Evolutionary conservation across 371 early-diverging fungal species (phyloP).

Genomic region (Mucor velutinosus): DNA sequence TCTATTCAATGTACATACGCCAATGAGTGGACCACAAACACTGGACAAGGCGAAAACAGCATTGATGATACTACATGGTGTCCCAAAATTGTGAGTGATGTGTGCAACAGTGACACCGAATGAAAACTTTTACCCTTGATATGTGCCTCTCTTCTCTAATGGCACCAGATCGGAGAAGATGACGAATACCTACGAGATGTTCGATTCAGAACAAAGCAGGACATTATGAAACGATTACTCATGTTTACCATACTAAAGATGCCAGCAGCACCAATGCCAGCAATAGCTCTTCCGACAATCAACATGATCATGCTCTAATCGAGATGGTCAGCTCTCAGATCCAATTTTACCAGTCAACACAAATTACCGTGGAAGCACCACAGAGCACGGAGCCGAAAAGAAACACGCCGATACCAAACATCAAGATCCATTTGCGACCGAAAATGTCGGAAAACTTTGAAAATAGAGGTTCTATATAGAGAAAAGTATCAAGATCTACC

Average conservation of each 20-base stretch:
- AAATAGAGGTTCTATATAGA: constrained; percentile 48
- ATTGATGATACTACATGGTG: constrained; percentile 31
- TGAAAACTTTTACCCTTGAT: constrained; percentile 46
- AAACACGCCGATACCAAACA: constrained; percentile 63
- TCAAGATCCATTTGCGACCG: constrained; percentile 66
- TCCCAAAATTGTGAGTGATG: not conserved
- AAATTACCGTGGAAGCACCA: constrained; percentile 51
- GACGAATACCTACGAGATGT: constrained; percentile 48
- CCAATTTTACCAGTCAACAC: not conserved
- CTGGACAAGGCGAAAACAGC: constrained; percentile 52
- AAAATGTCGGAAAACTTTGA: constrained; percentile 74
- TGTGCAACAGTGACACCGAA: not conserved
- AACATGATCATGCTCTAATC: constrained; percentile 58
- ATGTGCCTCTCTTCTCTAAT: constrained; percentile 57
- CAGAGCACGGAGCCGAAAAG: constrained; percentile 62
- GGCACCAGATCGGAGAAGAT: constrained; percentile 66
- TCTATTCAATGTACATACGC: constrained; percentile 17
- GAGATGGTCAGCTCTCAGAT: not conserved
- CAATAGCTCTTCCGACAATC: constrained; percentile 63
- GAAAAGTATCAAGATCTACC: not conserved
- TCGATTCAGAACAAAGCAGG: not conserved
- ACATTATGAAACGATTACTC: not conserved
- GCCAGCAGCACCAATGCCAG: constrained; percentile 68
- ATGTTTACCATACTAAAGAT: constrained; percentile 44
- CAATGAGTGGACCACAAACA: constrained; percentile 51